Evolutionary conservation across 208 protist species (phyloP).

Genomic region (Herpetomonas muscarum): DNA sequence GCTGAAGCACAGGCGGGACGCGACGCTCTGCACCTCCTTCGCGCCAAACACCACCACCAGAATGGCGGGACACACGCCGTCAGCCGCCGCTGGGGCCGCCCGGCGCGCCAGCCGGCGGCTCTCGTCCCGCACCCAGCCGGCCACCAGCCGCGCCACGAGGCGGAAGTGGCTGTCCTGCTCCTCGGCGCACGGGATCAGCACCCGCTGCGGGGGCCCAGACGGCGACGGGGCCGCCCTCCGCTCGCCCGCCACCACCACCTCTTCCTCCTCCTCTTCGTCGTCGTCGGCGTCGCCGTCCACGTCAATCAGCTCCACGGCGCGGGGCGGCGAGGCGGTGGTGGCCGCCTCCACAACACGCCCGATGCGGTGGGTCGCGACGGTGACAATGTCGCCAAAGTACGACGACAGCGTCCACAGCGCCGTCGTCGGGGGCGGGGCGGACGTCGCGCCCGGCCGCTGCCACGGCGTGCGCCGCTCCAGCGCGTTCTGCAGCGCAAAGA

Average conservation of each 20-base stretch:
- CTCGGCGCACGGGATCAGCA: slow-evolving; percentile 44
- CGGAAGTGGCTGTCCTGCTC: slow-evolving; percentile 62
- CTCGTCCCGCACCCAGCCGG: slow-evolving; percentile 41
- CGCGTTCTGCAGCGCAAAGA: slow-evolving; percentile 47
- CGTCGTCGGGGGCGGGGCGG: slow-evolving; percentile 21
- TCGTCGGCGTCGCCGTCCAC: slow-evolving; percentile 23
- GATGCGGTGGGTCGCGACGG: slow-evolving; percentile 70
- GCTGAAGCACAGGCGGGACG: slow-evolving; percentile 51
- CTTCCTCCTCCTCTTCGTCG: slow-evolving; percentile 22
- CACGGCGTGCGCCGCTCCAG: slow-evolving; percentile 37
- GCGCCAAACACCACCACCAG: not conserved
- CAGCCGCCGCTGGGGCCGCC: not conserved
- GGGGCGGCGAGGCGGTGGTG: not conserved
- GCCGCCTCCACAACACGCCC: slow-evolving; percentile 24
- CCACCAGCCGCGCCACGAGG: slow-evolving; percentile 39
- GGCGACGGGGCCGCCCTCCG: not conserved
- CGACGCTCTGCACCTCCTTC: slow-evolving; percentile 30
- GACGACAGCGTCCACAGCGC: slow-evolving; percentile 80
- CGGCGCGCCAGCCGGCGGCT: slow-evolving; percentile 2
- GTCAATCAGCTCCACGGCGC: slow-evolving; percentile 13
- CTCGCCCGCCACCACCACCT: slow-evolving; percentile 18
- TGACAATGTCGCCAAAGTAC: slow-evolving; percentile 63
- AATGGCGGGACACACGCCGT: not conserved
- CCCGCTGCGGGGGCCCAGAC: not conserved
- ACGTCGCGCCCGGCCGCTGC: slow-evolving; percentile 1